Percentiles rank a stretch among this genome's conserved stretches.
Conservation (phyloP, 2,329 filamentous ascomycete genomes). For the Colletotrichum lupini region DNA sequence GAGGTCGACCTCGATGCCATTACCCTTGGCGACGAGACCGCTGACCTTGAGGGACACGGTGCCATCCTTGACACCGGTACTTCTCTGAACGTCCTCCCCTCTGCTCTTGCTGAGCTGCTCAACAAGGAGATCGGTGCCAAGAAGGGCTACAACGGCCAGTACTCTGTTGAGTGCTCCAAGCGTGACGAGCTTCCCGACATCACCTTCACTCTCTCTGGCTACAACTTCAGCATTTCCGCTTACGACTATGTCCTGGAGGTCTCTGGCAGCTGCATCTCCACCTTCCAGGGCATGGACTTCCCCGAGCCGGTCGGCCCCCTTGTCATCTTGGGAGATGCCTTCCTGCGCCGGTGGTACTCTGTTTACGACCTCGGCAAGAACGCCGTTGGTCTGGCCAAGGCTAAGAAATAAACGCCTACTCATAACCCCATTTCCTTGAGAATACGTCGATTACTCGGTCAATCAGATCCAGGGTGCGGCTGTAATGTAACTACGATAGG, state of each 20-base stretch:
- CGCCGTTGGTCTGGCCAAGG: constrained; percentile 88
- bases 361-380: constrained; percentile 94
- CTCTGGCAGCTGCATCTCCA: constrained; percentile 94
- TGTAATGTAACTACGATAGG: constrained; percentile 31
- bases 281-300: constrained; percentile 97
- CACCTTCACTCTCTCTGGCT: constrained; percentile 87
- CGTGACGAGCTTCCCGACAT: constrained; percentile 88
- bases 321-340: constrained; percentile 91
- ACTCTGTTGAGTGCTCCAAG: constrained; percentile 89
- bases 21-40: constrained; percentile 85
- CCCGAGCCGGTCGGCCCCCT: constrained; percentile 89
- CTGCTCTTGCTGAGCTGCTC: constrained; percentile 90
- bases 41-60: constrained; percentile 93
- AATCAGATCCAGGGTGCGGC: constrained; percentile 9
- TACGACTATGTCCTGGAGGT: constrained; percentile 97
- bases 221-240: constrained; percentile 91
- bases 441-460: constrained; percentile 2
- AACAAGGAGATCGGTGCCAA: constrained; percentile 98
- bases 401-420: constrained; percentile 64
- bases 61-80: constrained; percentile 98
- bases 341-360: constrained; percentile 90
- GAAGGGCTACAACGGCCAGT: constrained; percentile 98
- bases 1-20: constrained; percentile 97
- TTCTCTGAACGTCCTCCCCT: constrained; percentile 94
- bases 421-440: constrained; percentile 12